phyloP scores from a whole-genome alignment of 1,139 yeast genomes.

The Arxiozyma slooffiae region DNA sequence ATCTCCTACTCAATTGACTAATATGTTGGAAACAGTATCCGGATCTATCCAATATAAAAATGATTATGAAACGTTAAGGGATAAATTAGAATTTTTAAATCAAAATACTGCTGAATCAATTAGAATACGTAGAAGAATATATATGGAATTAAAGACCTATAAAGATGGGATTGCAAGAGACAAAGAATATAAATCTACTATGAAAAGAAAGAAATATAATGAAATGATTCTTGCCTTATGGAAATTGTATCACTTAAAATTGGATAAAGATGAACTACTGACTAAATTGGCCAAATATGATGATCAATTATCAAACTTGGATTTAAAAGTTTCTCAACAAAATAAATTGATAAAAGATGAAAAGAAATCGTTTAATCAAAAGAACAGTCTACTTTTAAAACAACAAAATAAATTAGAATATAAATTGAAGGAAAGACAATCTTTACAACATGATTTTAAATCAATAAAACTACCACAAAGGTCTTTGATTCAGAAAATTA shows the following conservation, averaged over 20 bases:
- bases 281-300: constrained; percentile 29
- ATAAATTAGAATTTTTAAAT: constrained; percentile 57
- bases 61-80: constrained; percentile 61
- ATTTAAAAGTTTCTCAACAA: constrained; percentile 30
- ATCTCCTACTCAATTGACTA: constrained; percentile 65
- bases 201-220: constrained; percentile 41
- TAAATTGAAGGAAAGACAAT: constrained; percentile 38
- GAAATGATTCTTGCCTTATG: constrained; percentile 48
- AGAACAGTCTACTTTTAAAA: constrained; percentile 41
- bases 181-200: constrained; percentile 51
- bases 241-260: constrained; percentile 58
- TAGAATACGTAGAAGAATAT: constrained; percentile 61
- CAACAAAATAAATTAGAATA: constrained; percentile 33
- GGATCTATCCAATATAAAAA: constrained; percentile 62
- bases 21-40: constrained; percentile 68
- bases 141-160: constrained; percentile 70
- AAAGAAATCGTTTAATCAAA: constrained; percentile 28
- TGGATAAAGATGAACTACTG: constrained; percentile 33
- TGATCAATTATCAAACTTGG: constrained; percentile 26
- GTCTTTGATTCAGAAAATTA: constrained; percentile 35
- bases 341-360: constrained; percentile 25
- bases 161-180: constrained; percentile 69
- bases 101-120: constrained; percentile 57
- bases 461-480: constrained; percentile 43
- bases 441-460: constrained; percentile 45